These are phyloP conservation scores for Fusarium anthophilum DNA, from an alignment of 2,329 filamentous ascomycete species.

Conservation along the genomic window DNA sequence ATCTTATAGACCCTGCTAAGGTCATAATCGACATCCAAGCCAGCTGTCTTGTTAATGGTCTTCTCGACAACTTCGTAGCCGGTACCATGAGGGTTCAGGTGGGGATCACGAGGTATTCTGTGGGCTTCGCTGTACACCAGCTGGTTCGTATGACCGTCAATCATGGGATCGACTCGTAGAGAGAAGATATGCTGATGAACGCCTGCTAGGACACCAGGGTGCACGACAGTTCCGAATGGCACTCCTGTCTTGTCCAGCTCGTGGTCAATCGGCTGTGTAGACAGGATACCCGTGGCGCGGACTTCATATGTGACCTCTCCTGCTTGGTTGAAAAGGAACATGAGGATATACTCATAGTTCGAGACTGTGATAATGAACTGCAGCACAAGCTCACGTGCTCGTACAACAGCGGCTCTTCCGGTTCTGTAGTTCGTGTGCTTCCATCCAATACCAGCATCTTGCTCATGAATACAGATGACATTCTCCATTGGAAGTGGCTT, in stretches of 20 bases:
- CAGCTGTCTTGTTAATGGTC: slow-evolving; percentile 49
- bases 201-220: slow-evolving; percentile 70
- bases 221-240: slow-evolving; percentile 69
- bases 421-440: slow-evolving; percentile 77
- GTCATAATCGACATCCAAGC: slow-evolving; percentile 57
- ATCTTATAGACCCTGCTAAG: slow-evolving; percentile 62
- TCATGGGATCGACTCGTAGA: slow-evolving; percentile 70
- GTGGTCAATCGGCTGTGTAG: slow-evolving; percentile 67
- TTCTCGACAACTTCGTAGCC: slow-evolving; percentile 65
- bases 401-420: slow-evolving; percentile 65
- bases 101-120: slow-evolving; percentile 52
- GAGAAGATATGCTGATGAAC: slow-evolving; percentile 78
- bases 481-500: slow-evolving; percentile 62
- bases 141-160: slow-evolving; percentile 63
- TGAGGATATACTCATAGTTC: slow-evolving; percentile 56
- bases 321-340: slow-evolving; percentile 66
- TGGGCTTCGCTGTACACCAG: slow-evolving; percentile 55
- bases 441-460: slow-evolving; percentile 77
- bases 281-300: slow-evolving; percentile 73
- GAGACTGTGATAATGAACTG: slow-evolving; percentile 73
- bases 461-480: slow-evolving; percentile 74
- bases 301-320: slow-evolving; percentile 70
- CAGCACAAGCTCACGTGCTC: slow-evolving; percentile 70
- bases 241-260: slow-evolving; percentile 61
- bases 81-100: slow-evolving; percentile 70